Evolutionary conservation across 495 filamentous ascomycete species (phyloP).

Genomic region (Bryoglossum gracile): DNA sequence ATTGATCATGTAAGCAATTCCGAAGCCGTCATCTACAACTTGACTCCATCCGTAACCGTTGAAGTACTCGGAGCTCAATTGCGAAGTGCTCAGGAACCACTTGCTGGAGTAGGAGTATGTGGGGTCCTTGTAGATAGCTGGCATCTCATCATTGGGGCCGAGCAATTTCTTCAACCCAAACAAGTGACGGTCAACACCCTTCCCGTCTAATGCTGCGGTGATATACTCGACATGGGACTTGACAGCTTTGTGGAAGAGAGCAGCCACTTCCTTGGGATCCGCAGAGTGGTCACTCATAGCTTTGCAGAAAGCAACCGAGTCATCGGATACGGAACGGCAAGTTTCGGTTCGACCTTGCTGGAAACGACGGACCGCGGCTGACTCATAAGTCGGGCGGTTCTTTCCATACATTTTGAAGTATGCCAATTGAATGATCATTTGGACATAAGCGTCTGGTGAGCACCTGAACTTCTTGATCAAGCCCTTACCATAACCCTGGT

Average conservation of each 20-base stretch:
- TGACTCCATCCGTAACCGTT: constrained; percentile 99
- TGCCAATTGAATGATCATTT: constrained; percentile 98
- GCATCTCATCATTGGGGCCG: constrained; percentile 71
- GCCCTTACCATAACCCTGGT: constrained; percentile 96
- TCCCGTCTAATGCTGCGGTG: constrained; percentile 76
- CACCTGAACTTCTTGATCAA: constrained; percentile 99
- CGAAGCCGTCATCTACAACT: constrained; percentile 92
- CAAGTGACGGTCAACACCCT: constrained; percentile 92
- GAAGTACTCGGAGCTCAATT: constrained; percentile 94
- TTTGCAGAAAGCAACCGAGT: constrained; percentile 84
- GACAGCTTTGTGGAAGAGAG: constrained; percentile 75
- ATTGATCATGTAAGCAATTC: constrained; percentile 99
- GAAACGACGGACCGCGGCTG: constrained; percentile 87
- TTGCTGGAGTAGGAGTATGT: constrained; percentile 75
- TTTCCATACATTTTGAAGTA: constrained; percentile 99
- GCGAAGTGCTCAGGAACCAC: constrained; percentile 84
- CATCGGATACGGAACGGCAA: constrained; percentile 85
- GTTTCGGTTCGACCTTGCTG: constrained; percentile 96
- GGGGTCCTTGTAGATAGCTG: constrained; percentile 78
- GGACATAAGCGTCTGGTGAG: constrained; percentile 95
- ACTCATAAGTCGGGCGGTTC: constrained; percentile 97
- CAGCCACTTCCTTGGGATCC: constrained; percentile 54
- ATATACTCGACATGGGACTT: constrained; percentile 86
- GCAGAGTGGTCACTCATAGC: constrained; percentile 64
- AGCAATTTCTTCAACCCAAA: constrained; percentile 94